Base-by-base conservation (phyloP, 1,284 basidiomycete species). In the Cryptococcus sp. region DNA sequence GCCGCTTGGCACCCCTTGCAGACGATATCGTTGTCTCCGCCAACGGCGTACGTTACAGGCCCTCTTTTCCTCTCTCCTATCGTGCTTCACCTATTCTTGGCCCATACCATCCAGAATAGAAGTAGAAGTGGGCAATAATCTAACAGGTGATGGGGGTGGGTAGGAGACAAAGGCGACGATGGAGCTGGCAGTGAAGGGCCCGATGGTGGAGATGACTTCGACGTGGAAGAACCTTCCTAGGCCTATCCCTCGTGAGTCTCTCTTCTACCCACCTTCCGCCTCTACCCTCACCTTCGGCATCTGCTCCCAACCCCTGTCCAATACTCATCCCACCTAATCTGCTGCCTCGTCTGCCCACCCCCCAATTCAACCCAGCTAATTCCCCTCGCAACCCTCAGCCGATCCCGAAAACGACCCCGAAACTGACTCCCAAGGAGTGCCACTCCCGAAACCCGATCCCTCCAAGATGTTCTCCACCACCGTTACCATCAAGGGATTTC, bases 161-260 rank as follows among this genome's bases (percentile, higher is more conserved):
- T 36, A 77, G 74, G 63, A 72, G 59, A 72, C 76, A 35, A 72
- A 72, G 59, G 72, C 76, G 36, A 72, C 61, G 7, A 57, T 75
- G 57, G 63, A 84, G 58, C 72, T 94, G 12, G 82, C 84, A 4
- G 86, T 89, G 20, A 81, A 80, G 52, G 89, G 87, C 0, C 85
- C 87, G 50, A 81, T 79, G 33, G 85, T 88, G 23, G 84, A 83
- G 57, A 82, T 91, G n/a, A 85, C 89, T 61, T 89, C 89, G 0
- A 83, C 84, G 49, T 94, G 91, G 91, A 80, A 79, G n/a, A 82
- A 84, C 11, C 46, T 28, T 11, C 23, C 23, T 28, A 21, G 11
- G 3, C 7, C 9, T 13, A 2, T 6, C 24, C 46, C 12, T 28
- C 23, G 5, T 47, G 9, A 24, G 24, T 46, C 40, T 24, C 28